phyloP scores from a whole-genome alignment of 305 asterid species.

The Fraxinus greggii region DNA sequence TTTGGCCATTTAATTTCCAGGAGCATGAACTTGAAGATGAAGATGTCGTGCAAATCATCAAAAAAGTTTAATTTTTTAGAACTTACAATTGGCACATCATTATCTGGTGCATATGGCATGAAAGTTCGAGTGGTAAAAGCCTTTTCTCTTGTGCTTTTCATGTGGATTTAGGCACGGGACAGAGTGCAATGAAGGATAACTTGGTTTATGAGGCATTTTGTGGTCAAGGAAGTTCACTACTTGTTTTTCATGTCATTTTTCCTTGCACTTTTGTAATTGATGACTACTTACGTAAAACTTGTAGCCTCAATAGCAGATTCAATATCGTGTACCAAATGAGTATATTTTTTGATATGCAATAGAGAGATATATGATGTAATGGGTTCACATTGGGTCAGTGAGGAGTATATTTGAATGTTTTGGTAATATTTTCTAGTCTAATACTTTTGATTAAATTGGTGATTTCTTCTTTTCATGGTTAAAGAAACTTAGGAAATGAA shows the following conservation, averaged over 20 bases:
- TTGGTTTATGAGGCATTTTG: conserved; percentile 11
- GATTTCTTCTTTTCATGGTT: not conserved
- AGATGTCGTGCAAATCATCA: conserved; percentile 94
- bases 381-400: not conserved
- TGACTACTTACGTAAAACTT: not conserved
- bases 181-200: conserved; percentile 8
- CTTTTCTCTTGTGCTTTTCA: conserved; percentile 3
- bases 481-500: not conserved
- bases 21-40: conserved; percentile 98
- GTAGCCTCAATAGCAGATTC: not conserved
- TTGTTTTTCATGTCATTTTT: not conserved
- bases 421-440: not conserved
- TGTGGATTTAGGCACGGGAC: conserved; percentile 3
- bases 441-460: not conserved
- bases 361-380: not conserved
- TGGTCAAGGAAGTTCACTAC: conserved; percentile 7
- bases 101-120: conserved; percentile 5
- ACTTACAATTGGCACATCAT: not conserved
- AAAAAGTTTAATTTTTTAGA: conserved; percentile 52
- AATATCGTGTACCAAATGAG: not conserved
- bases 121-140: not conserved
- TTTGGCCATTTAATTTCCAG: conserved; percentile 34
- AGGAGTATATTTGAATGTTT: not conserved
- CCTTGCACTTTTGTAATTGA: not conserved
- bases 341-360: not conserved